phyloP scores from a whole-genome alignment of 441 rosid species.

The Mallotus repandus region DNA sequence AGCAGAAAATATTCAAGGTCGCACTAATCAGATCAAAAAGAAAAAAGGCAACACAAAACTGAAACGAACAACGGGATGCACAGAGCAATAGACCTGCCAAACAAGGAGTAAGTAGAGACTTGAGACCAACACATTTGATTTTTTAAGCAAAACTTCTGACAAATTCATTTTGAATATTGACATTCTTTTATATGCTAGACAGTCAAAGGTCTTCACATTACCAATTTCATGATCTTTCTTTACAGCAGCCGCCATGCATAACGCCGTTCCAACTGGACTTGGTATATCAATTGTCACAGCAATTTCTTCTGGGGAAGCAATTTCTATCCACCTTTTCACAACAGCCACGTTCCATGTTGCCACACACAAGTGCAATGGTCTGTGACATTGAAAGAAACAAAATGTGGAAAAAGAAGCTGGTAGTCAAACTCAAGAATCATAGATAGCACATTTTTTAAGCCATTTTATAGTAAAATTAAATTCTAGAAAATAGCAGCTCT shows the following conservation, averaged over 20 bases:
- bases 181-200: neutral
- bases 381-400: conserved; percentile 36
- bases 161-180: neutral
- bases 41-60: neutral
- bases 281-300: conserved; percentile 75
- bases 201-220: conserved; percentile 38
- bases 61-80: neutral
- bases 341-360: conserved; percentile 92
- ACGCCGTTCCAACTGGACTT: conserved; percentile 83
- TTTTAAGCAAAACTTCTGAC: no score
- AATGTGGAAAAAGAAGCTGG: neutral
- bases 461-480: neutral
- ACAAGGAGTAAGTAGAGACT: neutral
- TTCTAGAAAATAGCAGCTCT: neutral
- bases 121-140: neutral
- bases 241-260: conserved; percentile 90
- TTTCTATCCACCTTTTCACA: conserved; percentile 91
- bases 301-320: conserved; percentile 70
- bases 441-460: neutral
- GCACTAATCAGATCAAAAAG: neutral
- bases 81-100: neutral
- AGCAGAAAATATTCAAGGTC: conserved; percentile 14
- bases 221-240: conserved; percentile 96
- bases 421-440: neutral
- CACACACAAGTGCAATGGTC: conserved; percentile 93